Base-by-base conservation (phyloP, 1,284 basidiomycete species). In the Cutaneotrichosporon dermatis region DNA sequence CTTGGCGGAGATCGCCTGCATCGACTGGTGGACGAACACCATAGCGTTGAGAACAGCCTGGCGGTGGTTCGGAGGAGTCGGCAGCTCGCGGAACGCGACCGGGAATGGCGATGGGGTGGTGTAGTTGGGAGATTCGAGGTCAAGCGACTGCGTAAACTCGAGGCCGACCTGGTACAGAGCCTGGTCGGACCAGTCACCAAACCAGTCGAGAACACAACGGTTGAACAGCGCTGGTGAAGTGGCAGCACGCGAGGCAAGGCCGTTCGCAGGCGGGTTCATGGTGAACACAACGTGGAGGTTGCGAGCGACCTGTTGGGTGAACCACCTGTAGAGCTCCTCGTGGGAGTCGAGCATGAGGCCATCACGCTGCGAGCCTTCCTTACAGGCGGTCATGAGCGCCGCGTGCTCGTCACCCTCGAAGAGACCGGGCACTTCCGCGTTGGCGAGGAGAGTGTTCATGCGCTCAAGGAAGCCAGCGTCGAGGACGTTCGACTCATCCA, bases 401-500 rank as follows among this genome's bases (percentile, higher is more conserved):
- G 93, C 86, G 75, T 97, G 89, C 74, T 99, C 96, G 71, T 99
- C 96, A 11, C 94, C 94, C 77, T 98, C 94, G 71, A 99, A 99
- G 11, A 99, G 83, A 75, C 97, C 96, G 0, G 96, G 96, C 13
- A 99, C 95, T 77, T 99, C 96, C n/a, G 95, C 95, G 71, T 99
- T 99, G 43, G 96, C 97, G 11, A 99, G 85, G 4, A 99, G 85
- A 0, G 94, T 99, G 77, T 99, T 99, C 92, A 99, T 98, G 39
- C 96, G 86, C 76, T 99, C 96, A 62, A 99, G 81, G 83, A 99
- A 98, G 58, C 96, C 96, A 5, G 96, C 93, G 75, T 99, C 95
- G 42, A 98, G 87, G 35, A 99, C 94, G 71, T 99, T 99, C 1
- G 92, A 96, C 77, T 99, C 96, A 77, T 99, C 96, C 94, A 99